Conservation (phyloP, 2,329 filamentous ascomycete species). For the Furcasterigmium furcatum region DNA sequence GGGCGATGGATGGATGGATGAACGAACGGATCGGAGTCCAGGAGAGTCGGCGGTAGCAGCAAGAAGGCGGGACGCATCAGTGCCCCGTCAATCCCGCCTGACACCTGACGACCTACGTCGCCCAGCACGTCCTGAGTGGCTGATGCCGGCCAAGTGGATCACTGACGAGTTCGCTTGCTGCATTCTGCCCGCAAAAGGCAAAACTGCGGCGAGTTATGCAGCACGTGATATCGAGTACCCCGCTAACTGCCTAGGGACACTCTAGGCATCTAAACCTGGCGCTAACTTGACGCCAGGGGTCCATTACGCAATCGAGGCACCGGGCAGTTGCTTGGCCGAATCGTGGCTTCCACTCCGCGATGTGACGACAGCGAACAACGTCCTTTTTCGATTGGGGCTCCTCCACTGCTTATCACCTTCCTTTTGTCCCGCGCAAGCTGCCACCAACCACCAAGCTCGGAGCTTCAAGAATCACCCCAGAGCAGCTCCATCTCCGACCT, state of each 20-base stretch:
- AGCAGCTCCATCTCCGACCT: not conserved
- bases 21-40: not conserved
- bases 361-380: slow-evolving; percentile 12
- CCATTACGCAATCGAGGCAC: not conserved
- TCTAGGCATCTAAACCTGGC: no score
- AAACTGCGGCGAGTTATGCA: not conserved
- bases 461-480: not conserved
- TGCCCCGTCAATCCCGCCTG: not conserved
- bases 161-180: no score
- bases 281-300: no score
- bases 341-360: not conserved
- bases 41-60: not conserved
- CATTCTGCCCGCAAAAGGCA: not conserved
- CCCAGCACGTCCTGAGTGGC: no score
- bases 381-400: slow-evolving; percentile 4
- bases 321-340: not conserved
- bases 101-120: not conserved
- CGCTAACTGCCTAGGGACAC: not conserved
- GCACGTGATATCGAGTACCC: not conserved
- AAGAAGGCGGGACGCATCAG: not conserved
- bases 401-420: not conserved
- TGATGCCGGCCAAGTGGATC: no score
- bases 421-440: not conserved
- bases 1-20: not conserved
- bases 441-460: not conserved